phyloP scores from a whole-genome alignment of 73 alveolate genomes.

The Paramecium pentaurelia region DNA sequence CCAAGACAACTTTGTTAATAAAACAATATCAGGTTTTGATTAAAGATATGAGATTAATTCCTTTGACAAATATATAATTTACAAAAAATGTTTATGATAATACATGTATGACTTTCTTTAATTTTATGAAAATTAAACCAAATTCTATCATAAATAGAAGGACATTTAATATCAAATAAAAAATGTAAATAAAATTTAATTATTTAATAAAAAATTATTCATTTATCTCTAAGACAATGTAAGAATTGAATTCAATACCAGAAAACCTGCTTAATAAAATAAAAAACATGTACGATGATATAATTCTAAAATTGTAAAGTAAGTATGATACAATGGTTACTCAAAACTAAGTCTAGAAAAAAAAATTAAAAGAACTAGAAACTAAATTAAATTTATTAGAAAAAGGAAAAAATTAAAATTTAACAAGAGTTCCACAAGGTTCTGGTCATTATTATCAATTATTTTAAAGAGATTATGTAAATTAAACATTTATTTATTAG shows the following conservation, averaged over 20 bases:
- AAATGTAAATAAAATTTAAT: background rate
- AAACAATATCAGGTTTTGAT: background rate
- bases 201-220: background rate
- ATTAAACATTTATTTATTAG: background rate
- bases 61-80: background rate
- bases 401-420: background rate
- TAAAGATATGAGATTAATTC: background rate
- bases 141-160: background rate
- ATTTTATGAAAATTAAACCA: background rate
- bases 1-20: background rate
- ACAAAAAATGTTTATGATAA: background rate
- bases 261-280: background rate
- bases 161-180: background rate
- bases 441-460: background rate
- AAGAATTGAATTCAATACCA: background rate
- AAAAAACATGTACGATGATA: background rate
- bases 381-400: background rate
- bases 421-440: background rate
- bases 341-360: background rate
- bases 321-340: background rate
- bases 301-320: background rate
- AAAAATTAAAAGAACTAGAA: background rate
- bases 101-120: background rate
- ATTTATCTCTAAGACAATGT: background rate
- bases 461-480: background rate